phyloP scores from a whole-genome alignment of 2,329 filamentous ascomycete genomes.

The Colletotrichum chlorophyti region DNA sequence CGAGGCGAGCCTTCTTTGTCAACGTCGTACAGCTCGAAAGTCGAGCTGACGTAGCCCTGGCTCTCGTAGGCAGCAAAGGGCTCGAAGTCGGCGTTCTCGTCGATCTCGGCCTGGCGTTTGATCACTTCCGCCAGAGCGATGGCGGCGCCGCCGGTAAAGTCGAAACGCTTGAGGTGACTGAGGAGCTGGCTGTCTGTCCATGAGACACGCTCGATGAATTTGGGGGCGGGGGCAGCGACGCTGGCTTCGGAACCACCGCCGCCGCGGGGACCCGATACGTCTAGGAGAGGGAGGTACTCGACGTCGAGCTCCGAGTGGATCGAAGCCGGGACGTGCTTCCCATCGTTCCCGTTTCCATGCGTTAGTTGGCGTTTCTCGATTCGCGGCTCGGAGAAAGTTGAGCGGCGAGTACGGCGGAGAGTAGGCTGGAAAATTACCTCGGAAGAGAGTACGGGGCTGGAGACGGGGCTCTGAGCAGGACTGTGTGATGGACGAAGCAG shows the following conservation, averaged over 20 bases:
- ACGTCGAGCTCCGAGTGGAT: conserved; percentile 31
- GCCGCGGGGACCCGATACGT: background rate
- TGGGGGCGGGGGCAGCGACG: background rate
- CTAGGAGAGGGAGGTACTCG: conserved; percentile 29
- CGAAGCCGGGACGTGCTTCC: conserved; percentile 27
- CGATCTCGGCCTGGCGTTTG: conserved; percentile 40
- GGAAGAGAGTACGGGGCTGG: conserved; percentile 12
- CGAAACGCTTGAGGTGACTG: conserved; percentile 45
- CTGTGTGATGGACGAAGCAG: conserved; percentile 48
- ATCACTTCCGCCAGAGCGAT: conserved; percentile 45
- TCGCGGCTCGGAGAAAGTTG: conserved; percentile 35
- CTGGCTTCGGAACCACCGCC: background rate
- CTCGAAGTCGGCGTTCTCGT: conserved; percentile 38
- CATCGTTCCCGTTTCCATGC: conserved; percentile 28
- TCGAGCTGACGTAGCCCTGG: conserved; percentile 52
- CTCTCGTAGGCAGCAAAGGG: conserved; percentile 45
- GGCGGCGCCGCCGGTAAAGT: conserved; percentile 49
- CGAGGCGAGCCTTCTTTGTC: conserved; percentile 50
- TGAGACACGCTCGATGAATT: conserved; percentile 17
- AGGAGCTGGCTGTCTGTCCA: conserved; percentile 49
- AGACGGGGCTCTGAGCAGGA: conserved; percentile 14
- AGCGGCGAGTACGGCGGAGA: conserved; percentile 34
- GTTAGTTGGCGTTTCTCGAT: conserved; percentile 23
- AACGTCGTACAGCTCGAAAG: conserved; percentile 65
- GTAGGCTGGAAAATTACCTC: conserved; percentile 17